Evolutionary conservation across 208 protist genomes (phyloP).

Genomic region (Leishmania lainsoni): DNA sequence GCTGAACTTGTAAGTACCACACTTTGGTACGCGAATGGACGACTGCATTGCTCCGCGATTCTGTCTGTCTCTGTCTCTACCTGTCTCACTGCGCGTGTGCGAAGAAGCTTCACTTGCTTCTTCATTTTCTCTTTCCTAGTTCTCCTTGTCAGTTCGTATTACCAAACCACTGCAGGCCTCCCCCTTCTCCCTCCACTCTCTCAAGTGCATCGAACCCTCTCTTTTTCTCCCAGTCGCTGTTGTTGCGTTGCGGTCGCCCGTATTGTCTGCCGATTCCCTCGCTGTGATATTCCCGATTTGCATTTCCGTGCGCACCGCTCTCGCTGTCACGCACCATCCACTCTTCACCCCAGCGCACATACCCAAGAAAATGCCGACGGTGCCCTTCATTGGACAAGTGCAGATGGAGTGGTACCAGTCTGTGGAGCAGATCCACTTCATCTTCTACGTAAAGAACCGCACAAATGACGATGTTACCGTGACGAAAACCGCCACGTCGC

Average conservation of each 20-base stretch:
- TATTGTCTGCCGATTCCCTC: background rate
- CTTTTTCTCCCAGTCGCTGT: background rate
- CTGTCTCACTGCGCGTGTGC: background rate
- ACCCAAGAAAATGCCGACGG: conserved; percentile 33
- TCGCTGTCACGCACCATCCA: background rate
- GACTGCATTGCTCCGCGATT: background rate
- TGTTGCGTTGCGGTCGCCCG: background rate
- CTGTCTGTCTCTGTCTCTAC: background rate
- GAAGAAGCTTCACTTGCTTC: background rate
- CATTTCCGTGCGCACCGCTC: background rate
- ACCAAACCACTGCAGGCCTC: background rate
- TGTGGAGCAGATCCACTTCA: conserved; percentile 59
- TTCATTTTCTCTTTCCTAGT: background rate
- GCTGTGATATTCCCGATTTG: background rate
- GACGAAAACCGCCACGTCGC: conserved; percentile 28
- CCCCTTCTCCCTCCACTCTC: background rate
- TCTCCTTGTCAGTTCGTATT: background rate
- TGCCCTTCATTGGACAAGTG: conserved; percentile 54
- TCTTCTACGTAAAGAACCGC: conserved; percentile 87
- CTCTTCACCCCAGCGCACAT: background rate
- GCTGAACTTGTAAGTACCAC: background rate
- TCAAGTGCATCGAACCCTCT: background rate
- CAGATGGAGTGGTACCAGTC: conserved; percentile 93
- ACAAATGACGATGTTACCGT: conserved; percentile 60
- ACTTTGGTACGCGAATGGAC: background rate